phyloP scores from a whole-genome alignment of 371 early-diverging fungal species.

The Mortierella sp. region DNA sequence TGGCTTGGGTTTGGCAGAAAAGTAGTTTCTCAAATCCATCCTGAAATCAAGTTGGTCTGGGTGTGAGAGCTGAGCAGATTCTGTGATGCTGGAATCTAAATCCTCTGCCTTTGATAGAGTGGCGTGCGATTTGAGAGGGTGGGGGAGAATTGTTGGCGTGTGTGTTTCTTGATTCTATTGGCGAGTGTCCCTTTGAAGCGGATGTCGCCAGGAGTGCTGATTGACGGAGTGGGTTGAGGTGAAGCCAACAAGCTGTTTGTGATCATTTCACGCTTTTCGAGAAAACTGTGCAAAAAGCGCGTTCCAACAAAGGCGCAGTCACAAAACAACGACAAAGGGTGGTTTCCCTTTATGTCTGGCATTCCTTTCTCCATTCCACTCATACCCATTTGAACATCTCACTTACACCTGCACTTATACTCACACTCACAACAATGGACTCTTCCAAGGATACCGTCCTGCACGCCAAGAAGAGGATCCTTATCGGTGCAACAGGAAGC shows the following conservation, averaged over 20 bases:
- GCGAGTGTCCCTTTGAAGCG: not conserved
- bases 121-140: not conserved
- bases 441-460: not conserved
- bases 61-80: not conserved
- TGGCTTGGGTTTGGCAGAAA: constrained; percentile 34
- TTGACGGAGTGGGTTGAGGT: not conserved
- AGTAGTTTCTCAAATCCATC: constrained; percentile 58
- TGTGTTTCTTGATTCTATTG: not conserved
- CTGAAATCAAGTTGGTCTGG: not conserved
- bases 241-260: not conserved
- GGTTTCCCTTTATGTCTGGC: not conserved
- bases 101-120: not conserved
- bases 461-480: constrained; percentile 64
- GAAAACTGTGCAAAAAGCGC: not conserved
- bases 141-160: not conserved
- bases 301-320: not conserved
- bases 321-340: not conserved
- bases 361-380: not conserved
- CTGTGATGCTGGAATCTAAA: not conserved
- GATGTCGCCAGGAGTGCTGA: not conserved
- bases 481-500: constrained; percentile 91
- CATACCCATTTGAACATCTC: not conserved
- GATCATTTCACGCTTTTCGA: not conserved
- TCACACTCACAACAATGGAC: not conserved
- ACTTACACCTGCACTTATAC: not conserved